phyloP scores from a whole-genome alignment of 306 rosid species.

The Gleditsia sinensis region DNA sequence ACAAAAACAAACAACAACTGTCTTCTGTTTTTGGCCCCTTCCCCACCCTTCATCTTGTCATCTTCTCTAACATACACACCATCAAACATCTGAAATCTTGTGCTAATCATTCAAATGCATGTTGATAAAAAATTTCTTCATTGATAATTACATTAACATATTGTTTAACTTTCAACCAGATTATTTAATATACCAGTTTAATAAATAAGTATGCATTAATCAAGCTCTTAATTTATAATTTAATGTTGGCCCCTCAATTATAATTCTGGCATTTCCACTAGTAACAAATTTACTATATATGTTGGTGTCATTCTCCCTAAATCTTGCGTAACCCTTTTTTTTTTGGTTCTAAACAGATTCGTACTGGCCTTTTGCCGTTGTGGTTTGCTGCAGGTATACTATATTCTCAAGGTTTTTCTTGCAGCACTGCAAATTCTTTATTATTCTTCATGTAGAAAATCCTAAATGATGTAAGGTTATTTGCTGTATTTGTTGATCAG shows the following conservation, averaged over 20 bases:
- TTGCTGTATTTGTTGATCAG: slow-evolving; percentile 52
- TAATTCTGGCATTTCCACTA: neutral
- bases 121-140: neutral
- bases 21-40: neutral
- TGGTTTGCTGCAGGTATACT: slow-evolving; percentile 78
- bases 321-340: slow-evolving; percentile 15
- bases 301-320: slow-evolving; percentile 29
- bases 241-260: neutral
- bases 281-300: slow-evolving; percentile 4
- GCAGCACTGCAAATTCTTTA: slow-evolving; percentile 34
- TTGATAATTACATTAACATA: slow-evolving; percentile 1
- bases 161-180: neutral
- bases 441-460: slow-evolving; percentile 38
- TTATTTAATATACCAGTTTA: slow-evolving; percentile 14
- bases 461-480: slow-evolving; percentile 41
- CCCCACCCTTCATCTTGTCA: neutral
- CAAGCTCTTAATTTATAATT: slow-evolving; percentile 13
- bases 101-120: neutral
- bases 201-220: slow-evolving; percentile 23
- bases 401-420: slow-evolving; percentile 32
- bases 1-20: neutral
- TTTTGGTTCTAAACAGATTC: slow-evolving; percentile 59
- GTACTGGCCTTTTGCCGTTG: slow-evolving; percentile 71
- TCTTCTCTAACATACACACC: neutral
- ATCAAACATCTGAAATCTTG: neutral